Evolutionary conservation across 2,329 filamentous ascomycete genomes (phyloP).

Genomic region (Plenodomus tracheiphilus): DNA sequence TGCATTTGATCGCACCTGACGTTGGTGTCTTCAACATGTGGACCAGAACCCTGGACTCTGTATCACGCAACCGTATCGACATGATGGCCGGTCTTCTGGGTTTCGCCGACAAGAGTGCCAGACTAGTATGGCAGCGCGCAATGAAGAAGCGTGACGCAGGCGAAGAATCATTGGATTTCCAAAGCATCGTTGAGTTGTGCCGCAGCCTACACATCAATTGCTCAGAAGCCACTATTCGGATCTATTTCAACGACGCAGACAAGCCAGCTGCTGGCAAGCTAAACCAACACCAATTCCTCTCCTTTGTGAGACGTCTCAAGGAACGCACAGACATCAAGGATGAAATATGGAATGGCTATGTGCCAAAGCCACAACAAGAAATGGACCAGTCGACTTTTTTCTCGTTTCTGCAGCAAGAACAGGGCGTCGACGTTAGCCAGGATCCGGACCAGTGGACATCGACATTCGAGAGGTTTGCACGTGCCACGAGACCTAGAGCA

Average conservation of each 20-base stretch:
- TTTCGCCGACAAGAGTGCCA: conserved; percentile 73
- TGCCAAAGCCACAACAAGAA: conserved; percentile 59
- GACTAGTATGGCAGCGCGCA: conserved; percentile 82
- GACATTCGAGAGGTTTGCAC: conserved; percentile 70
- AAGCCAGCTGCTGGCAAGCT: conserved; percentile 66
- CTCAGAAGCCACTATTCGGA: conserved; percentile 71
- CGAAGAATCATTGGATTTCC: conserved; percentile 74
- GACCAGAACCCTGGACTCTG: conserved; percentile 80
- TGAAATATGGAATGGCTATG: conserved; percentile 67
- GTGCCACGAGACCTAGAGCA: conserved; percentile 42
- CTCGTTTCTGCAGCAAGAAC: conserved; percentile 70
- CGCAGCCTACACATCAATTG: conserved; percentile 91
- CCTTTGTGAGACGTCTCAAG: conserved; percentile 82
- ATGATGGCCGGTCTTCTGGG: conserved; percentile 88
- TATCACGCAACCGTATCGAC: conserved; percentile 83
- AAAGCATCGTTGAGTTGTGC: conserved; percentile 80
- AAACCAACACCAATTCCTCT: conserved; percentile 78
- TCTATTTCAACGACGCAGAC: conserved; percentile 76
- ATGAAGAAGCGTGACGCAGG: conserved; percentile 69
- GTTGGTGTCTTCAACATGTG: conserved; percentile 73
- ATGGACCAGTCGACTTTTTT: conserved; percentile 76
- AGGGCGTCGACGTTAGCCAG: conserved; percentile 74
- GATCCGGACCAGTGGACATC: conserved; percentile 69
- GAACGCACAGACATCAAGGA: conserved; percentile 75
- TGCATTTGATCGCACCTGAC: conserved; percentile 84